phyloP scores from a whole-genome alignment of 768 basidiomycete genomes.

The Kwoniella mangroviensis region DNA sequence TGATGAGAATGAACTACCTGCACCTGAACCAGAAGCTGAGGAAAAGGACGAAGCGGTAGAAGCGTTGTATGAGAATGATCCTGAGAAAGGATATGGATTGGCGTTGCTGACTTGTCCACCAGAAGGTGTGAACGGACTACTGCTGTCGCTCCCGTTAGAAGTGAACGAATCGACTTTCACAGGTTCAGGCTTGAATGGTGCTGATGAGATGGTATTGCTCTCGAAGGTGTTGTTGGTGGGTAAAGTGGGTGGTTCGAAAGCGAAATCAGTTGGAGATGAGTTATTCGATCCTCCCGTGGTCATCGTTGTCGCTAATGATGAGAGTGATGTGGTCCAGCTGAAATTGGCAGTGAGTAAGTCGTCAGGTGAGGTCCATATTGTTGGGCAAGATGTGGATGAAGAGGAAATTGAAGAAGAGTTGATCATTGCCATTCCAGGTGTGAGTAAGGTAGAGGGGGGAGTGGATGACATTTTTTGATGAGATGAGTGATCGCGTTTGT shows the following conservation, averaged over 20 bases:
- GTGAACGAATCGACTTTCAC: conserved; percentile 29
- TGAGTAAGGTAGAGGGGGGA: background rate
- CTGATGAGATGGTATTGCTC: background rate
- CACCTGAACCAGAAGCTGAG: conserved; percentile 43
- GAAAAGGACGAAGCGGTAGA: conserved; percentile 49
- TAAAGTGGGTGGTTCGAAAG: conserved; percentile 43
- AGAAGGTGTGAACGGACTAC: conserved; percentile 11
- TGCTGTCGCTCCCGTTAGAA: conserved; percentile 8
- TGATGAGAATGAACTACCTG: conserved; percentile 46
- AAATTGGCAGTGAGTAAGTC: conserved; percentile 17
- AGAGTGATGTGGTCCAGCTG: conserved; percentile 22
- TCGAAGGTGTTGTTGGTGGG: conserved; percentile 12
- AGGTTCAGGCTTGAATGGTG: conserved; percentile 26
- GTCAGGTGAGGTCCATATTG: conserved; percentile 27
- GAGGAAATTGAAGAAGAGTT: background rate
- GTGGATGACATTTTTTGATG: background rate
- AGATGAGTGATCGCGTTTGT: background rate
- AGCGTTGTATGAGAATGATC: conserved; percentile 25
- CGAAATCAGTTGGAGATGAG: conserved; percentile 47
- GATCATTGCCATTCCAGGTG: background rate
- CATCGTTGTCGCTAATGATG: conserved; percentile 21
- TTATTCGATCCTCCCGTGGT: conserved; percentile 29
- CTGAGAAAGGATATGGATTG: conserved; percentile 15
- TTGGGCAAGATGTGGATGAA: background rate
- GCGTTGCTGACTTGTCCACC: conserved; percentile 7